Percentiles rank a stretch among this genome's conserved stretches.
Conservation (phyloP, 225 moss, liverwort and hornwort genomes). For the Marchantia paleacea region DNA sequence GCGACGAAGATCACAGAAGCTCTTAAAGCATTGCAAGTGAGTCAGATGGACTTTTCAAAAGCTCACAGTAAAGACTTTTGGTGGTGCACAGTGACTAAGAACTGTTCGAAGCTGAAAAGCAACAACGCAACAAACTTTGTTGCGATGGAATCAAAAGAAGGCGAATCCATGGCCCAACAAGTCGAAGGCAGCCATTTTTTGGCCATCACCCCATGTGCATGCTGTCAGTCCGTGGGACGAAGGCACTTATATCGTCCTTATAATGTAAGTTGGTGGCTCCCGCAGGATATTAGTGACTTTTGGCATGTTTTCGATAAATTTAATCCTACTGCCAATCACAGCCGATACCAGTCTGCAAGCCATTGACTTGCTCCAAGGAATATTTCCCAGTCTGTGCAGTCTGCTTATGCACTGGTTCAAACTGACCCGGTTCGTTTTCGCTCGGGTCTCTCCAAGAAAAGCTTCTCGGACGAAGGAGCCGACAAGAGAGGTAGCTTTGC, state of each 20-base stretch:
- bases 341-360: background rate
- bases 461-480: background rate
- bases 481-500: background rate
- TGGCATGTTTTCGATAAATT: background rate
- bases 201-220: background rate
- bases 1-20: background rate
- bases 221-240: background rate
- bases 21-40: background rate
- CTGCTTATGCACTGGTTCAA: background rate
- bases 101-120: background rate
- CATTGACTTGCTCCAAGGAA: background rate
- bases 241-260: background rate
- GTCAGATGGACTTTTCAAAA: background rate
- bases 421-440: background rate
- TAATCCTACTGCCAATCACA: background rate
- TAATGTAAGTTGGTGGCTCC: conserved; percentile 1
- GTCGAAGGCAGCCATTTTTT: background rate
- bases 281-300: background rate
- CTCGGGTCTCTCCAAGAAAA: background rate
- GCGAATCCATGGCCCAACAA: background rate
- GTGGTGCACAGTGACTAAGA: background rate
- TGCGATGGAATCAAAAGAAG: background rate
- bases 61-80: background rate
- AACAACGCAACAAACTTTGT: background rate
- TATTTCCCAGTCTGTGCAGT: background rate